Conservation (phyloP, 129 eudicot species). For the carrot (Daucus carota) region DH1_v3.0 NC_030386.2:38407501-38408000, state of each 20-base stretch:
- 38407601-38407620: conserved; percentile 77
- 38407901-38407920: conserved; percentile 74
- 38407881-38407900: conserved; percentile 69
- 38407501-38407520: conserved; percentile 73
- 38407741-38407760: conserved; percentile 70
- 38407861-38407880: conserved; percentile 23
- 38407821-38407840: conserved; percentile 63
- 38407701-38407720: conserved; percentile 47
- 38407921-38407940: conserved; percentile 44
- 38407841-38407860: conserved; percentile 20
- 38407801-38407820: conserved; percentile 89
- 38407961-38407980: conserved; percentile 47
- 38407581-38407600: conserved; percentile 84
- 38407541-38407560: conserved; percentile 61
- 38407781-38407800: conserved; percentile 51
- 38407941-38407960: conserved; percentile 39
- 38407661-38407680: conserved; percentile 61
- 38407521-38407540: conserved; percentile 67
- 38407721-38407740: conserved; percentile 45
- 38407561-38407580: conserved; percentile 72
- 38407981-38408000: conserved; percentile 43
- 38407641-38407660: conserved; percentile 54
- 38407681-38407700: conserved; percentile 67
- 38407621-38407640: conserved; percentile 50
- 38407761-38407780: conserved; percentile 54